A percentile compares a stretch with the other conserved stretches of the same genome.
Evolutionary conservation across 768 basidiomycete genomes (phyloP).

Genomic region (Podaxis sp.): DNA sequence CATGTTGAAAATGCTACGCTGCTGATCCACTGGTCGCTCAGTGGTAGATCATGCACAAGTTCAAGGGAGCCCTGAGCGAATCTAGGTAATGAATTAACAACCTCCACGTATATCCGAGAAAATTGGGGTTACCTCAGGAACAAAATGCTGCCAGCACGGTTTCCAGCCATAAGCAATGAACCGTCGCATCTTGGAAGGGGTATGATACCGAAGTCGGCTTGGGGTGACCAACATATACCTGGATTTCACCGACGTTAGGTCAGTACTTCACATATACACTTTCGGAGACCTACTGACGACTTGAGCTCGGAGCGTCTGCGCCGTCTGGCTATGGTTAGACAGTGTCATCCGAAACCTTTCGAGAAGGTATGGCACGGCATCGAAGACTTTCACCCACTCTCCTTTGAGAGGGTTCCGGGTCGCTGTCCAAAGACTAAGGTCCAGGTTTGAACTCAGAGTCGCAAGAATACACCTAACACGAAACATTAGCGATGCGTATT

Average conservation of each 20-base stretch:
- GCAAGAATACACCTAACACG: slow-evolving; percentile 61
- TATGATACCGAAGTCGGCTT: slow-evolving; percentile 51
- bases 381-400: slow-evolving; percentile 66
- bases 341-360: slow-evolving; percentile 22
- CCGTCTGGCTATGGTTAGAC: slow-evolving; percentile 21
- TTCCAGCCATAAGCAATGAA: slow-evolving; percentile 71
- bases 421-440: slow-evolving; percentile 67
- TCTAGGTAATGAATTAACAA: not conserved
- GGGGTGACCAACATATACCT: slow-evolving; percentile 73
- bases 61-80: not conserved
- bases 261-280: not conserved
- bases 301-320: slow-evolving; percentile 50
- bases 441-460: slow-evolving; percentile 71
- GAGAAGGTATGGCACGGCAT: slow-evolving; percentile 53
- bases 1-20: slow-evolving; percentile 62
- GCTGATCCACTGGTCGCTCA: slow-evolving; percentile 63
- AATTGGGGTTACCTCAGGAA: slow-evolving; percentile 45
- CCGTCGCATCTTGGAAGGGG: slow-evolving; percentile 52
- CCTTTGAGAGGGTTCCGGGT: slow-evolving; percentile 68
- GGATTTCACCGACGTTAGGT: not conserved
- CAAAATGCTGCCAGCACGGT: slow-evolving; percentile 58
- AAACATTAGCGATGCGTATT: not conserved
- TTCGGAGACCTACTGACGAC: slow-evolving; percentile 45
- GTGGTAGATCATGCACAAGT: slow-evolving; percentile 33
- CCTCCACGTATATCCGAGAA: not conserved